Evolutionary conservation across 1,284 basidiomycete species (phyloP), one percentile per base, ranked within the genome.

Genomic region (Termitomyces sp.): DNA sequence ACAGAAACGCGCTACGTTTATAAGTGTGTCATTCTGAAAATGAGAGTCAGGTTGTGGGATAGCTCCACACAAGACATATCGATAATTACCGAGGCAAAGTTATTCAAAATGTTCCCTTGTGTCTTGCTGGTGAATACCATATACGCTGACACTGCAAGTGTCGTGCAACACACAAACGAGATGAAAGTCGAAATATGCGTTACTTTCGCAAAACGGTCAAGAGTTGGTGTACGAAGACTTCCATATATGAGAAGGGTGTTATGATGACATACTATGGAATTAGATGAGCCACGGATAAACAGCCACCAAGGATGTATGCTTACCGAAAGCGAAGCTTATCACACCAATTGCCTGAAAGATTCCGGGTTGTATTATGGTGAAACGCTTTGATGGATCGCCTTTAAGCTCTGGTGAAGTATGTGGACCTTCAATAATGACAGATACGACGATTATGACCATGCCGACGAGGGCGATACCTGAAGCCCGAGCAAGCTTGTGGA

Each of bases 201-300:
- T 21, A 99, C 92, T 63, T 81, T 83, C 56, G 92, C 85, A 68
- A 99, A 99, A 45, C 96, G 87, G 72, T 98, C 94, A 47, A 99
- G 76, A 0, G 96, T 98, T 1, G 96, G 96, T 21, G 92, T 95
- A 52, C 86, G 83, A 64, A 99, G 74, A 62, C 90, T 92, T 50
- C 94, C 94, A 67, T 98, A 99, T 64, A 99, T 98, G 63, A 97
- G 80, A 57, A 97, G 77, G 40, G 92, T 90, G 70, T 97, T 95
- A 72, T 95, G 91, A 73, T 94, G 90, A 70, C 94, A 95, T 50
- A 97, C 92, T 65, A 46, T 1, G 43, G 26, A 13, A 9, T 7
- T n/a, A 41, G 12, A 36, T 52, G 42, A 55, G 50, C 30, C n/a
- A 42, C 6, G 2, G 2, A 34, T 45, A 4, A 44, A 3, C 12